Evolutionary conservation across 164 flowering plant genomes (phyloP).

Genomic region (Kingdonia uniflora): DNA sequence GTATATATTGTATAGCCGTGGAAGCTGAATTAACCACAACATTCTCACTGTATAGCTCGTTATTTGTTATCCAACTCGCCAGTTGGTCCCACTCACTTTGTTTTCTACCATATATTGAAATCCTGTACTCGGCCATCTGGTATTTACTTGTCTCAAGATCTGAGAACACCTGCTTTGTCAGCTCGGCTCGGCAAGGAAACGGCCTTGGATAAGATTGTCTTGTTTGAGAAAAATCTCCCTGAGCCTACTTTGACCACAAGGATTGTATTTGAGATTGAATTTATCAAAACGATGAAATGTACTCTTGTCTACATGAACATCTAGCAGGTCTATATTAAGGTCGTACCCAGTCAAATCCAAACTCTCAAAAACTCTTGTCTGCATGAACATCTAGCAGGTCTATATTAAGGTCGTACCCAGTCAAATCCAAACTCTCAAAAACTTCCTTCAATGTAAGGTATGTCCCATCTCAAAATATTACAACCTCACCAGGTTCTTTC

Average conservation of each 20-base stretch:
- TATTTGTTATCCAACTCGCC: constrained; percentile 96
- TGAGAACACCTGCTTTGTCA: constrained; percentile 50
- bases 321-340: constrained; percentile 93
- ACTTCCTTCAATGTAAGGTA: constrained; percentile 75
- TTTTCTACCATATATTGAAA: constrained; percentile 97
- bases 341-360: too few relatives aligned
- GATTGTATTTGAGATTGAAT: constrained; percentile 97
- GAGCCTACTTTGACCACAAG: constrained; percentile 99
- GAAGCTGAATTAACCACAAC: constrained; percentile 47
- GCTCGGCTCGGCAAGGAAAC: constrained; percentile 89
- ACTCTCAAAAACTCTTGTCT: too few relatives aligned
- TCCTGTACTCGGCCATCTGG: constrained; percentile 33
- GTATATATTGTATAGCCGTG: constrained; percentile 90
- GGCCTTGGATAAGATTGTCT: constrained; percentile 98
- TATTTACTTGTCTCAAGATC: constrained; percentile 35
- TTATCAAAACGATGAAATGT: constrained; percentile 99
- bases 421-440: constrained; percentile 91
- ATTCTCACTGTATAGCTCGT: constrained; percentile 21
- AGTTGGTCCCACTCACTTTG: constrained; percentile 97
- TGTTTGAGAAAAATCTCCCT: constrained; percentile 97
- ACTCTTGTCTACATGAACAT: constrained; percentile 99
- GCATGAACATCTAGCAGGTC: too few relatives aligned
- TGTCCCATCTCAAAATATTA: constrained; percentile 70
- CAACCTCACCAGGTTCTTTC: constrained; percentile 78
- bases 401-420: constrained; percentile 45